Evolutionary conservation across 2,329 filamentous ascomycete species (phyloP).

Genomic region (Septoria linicola): DNA sequence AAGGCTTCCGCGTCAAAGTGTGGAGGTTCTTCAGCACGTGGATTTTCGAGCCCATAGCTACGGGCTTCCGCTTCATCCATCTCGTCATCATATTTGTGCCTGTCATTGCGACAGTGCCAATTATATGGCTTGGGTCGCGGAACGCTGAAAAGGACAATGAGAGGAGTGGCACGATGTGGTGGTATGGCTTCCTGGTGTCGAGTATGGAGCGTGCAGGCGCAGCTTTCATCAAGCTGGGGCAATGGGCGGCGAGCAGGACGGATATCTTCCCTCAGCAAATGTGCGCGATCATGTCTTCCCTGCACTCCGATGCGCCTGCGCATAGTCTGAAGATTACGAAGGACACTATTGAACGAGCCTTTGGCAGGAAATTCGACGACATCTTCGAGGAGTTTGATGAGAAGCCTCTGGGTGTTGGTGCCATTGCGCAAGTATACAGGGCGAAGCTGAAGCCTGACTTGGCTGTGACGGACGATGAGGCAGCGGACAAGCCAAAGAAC

Average conservation of each 20-base stretch:
- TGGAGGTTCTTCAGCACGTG: constrained; percentile 69
- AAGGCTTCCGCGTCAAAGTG: constrained; percentile 58
- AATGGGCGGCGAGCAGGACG: constrained; percentile 95
- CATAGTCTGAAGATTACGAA: constrained; percentile 82
- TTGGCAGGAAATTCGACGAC: constrained; percentile 77
- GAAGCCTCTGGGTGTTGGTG: constrained; percentile 84
- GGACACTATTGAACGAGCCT: constrained; percentile 75
- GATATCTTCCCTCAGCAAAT: constrained; percentile 95
- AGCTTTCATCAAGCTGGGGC: constrained; percentile 97
- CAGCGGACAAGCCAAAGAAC: constrained; percentile 55
- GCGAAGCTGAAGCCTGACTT: constrained; percentile 83
- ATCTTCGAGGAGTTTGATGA: constrained; percentile 97
- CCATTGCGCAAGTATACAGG: constrained; percentile 97
- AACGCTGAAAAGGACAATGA: constrained; percentile 68
- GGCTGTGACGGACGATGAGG: constrained; percentile 60
- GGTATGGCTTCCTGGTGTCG: constrained; percentile 84
- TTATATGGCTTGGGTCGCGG: constrained; percentile 73
- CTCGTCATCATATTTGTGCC: constrained; percentile 87
- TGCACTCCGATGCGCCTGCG: constrained; percentile 91
- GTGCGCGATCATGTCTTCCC: constrained; percentile 88
- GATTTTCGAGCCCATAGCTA: constrained; percentile 80
- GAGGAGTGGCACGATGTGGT: constrained; percentile 81
- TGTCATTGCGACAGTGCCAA: constrained; percentile 75
- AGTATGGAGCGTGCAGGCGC: constrained; percentile 92
- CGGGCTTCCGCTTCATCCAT: constrained; percentile 82